Evolutionary conservation across 352 stramenopile species (phyloP).

Genomic region (Pythium coloratum): DNA sequence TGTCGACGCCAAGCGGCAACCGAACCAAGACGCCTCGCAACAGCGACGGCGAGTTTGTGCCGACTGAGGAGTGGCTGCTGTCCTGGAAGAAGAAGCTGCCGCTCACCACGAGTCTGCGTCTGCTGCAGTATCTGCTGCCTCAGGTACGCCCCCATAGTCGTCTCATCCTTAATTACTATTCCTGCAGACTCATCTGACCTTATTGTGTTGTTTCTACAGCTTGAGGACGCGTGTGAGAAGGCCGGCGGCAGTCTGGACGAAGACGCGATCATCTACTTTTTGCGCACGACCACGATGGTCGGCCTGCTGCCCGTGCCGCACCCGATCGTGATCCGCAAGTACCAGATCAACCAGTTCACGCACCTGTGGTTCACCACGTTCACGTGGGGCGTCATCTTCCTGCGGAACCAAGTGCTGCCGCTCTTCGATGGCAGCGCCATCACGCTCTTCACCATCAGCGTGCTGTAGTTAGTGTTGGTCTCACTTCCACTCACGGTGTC

Average conservation of each 20-base stretch:
- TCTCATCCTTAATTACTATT: not conserved
- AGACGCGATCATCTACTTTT: conserved; percentile 95
- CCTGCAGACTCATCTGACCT: not conserved
- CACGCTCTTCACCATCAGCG: conserved; percentile 94
- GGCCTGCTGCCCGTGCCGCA: conserved; percentile 96
- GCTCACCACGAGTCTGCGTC: conserved; percentile 92
- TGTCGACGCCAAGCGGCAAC: conserved; percentile 9
- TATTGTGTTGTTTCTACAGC: conserved; percentile 25
- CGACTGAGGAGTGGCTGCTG: conserved; percentile 93
- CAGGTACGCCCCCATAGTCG: conserved; percentile 42
- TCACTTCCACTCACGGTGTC: not conserved
- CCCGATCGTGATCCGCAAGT: conserved; percentile 98
- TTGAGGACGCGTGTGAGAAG: conserved; percentile 76
- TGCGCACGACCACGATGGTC: conserved; percentile 98
- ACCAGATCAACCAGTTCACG: conserved; percentile 99
- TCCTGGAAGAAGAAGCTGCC: conserved; percentile 95
- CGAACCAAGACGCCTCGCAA: conserved; percentile 39
- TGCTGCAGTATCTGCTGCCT: conserved; percentile 95
- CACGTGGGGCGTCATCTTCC: conserved; percentile 98
- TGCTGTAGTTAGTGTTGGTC: conserved; percentile 46
- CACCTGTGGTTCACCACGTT: conserved; percentile 99
- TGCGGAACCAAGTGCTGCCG: conserved; percentile 95
- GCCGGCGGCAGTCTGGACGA: conserved; percentile 91
- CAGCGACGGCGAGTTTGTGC: conserved; percentile 69
- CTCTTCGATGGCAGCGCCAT: conserved; percentile 97